Conservation (phyloP, 2,329 filamentous ascomycete genomes). For the Gaeumannomyces sp. region DNA sequence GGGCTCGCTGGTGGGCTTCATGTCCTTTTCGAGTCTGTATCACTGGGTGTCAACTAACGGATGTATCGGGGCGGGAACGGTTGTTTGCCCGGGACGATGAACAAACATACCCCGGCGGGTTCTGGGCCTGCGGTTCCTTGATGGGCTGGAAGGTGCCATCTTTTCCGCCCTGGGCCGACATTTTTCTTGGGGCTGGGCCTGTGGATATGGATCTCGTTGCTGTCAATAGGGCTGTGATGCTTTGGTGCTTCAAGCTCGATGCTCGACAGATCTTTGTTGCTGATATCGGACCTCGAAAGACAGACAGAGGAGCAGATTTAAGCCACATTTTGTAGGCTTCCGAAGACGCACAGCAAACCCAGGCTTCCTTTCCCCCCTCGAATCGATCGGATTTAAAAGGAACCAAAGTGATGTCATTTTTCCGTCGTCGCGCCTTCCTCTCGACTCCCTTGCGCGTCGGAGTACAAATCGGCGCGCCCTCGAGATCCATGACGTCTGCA, state of each 20-base stretch:
- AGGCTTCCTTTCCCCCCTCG: neutral
- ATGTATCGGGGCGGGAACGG: neutral
- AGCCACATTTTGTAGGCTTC: neutral
- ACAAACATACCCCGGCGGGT: constrained; percentile 29
- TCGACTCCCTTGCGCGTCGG: neutral
- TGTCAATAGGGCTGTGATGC: no score
- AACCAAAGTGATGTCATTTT: neutral
- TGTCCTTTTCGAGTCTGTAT: constrained; percentile 28
- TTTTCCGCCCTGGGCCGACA: constrained; percentile 11
- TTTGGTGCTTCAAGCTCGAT: neutral
- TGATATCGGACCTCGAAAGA: neutral
- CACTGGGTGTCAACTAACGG: neutral
- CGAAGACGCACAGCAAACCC: neutral
- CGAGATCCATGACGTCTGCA: neutral
- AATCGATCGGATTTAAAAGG: neutral
- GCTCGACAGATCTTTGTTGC: neutral
- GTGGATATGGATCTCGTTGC: neutral
- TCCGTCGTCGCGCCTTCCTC: neutral
- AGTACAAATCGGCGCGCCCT: neutral
- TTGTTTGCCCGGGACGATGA: neutral
- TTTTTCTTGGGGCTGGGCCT: neutral
- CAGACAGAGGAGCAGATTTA: neutral
- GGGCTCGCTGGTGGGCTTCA: constrained; percentile 33
- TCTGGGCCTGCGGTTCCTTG: constrained; percentile 27
- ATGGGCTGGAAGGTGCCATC: constrained; percentile 29